Evolutionary conservation across 257 asterid species (phyloP), one percentile per base, ranked within the genome.

Genomic region (Gentiana dahurica): DNA sequence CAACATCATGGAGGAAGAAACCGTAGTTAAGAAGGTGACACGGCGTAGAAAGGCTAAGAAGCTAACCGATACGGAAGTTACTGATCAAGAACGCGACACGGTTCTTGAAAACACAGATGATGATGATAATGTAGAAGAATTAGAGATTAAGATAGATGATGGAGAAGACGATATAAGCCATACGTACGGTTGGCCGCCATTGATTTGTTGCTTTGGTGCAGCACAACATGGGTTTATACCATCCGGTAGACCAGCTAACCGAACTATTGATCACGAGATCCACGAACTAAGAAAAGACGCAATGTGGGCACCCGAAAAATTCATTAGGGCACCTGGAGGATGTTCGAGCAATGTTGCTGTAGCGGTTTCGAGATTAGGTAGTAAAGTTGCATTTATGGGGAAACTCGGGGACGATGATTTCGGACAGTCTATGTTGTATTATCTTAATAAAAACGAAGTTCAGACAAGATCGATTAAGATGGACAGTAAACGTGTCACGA

Each of bases 371-470:
- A 69, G 84, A 50, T 78, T 91, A 79, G 96, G 98, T 36, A 94
- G 96, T 51, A 91, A 85, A 68, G 98, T 81, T 69, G 96, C 96
- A 15, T 83, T 91, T 76, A 91, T 87, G 98, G 98, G 98, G 39
- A 91, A 91, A 71, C 74, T 87, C 10, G 98, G 98, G 64, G 91
- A 79, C 60, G 98, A 87, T 53, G 73, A 74, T 49, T 83, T 44
- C 68, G 98, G 98, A 6, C 95, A 83, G 64, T 78, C 94, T 8
- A 71, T 91, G 78, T 61, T 87, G 36, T 81, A 83, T 68, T 78
- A 53, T 68, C 66, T 91, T 52, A 83, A 87, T 65, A 56, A 34
- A 13, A 87, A 70, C 71, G 75, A 77, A 4, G 98, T 91, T 39
- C 96, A 91, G 68, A 91, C 98, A 1, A 75, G 95, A 65, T 85